Evolutionary conservation across 352 stramenopile species (phyloP).

Genomic region (Pythium brassicae): DNA sequence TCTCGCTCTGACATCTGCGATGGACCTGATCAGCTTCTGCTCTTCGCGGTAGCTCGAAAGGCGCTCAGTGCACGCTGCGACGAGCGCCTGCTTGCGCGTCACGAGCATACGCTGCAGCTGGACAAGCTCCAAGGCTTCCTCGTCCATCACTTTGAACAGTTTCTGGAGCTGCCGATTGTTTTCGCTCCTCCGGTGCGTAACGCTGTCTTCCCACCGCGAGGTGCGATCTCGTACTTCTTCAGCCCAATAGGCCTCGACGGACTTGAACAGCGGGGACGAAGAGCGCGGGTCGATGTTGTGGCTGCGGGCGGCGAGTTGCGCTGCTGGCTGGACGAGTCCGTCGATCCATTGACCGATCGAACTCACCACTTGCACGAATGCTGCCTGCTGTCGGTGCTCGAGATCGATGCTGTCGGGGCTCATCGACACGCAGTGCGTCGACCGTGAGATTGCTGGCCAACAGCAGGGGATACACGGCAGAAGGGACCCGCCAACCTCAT

Average conservation of each 20-base stretch:
- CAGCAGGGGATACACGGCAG: constrained; percentile 25
- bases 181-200: constrained; percentile 16
- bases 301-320: constrained; percentile 17
- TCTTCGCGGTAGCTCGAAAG: constrained; percentile 6
- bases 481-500: not conserved
- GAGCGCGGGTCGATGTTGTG: constrained; percentile 24
- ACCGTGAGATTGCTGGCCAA: constrained; percentile 14
- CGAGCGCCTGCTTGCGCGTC: constrained; percentile 10
- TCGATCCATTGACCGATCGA: constrained; percentile 24
- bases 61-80: not conserved
- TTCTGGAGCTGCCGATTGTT: constrained; percentile 20
- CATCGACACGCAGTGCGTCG: not conserved
- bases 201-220: constrained; percentile 20
- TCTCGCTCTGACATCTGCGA: not conserved
- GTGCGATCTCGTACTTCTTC: not conserved
- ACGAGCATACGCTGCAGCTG: constrained; percentile 10
- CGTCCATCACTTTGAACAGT: constrained; percentile 31
- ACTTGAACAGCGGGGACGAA: constrained; percentile 11
- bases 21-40: constrained; percentile 4
- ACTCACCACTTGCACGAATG: constrained; percentile 2
- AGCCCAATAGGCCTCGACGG: constrained; percentile 8
- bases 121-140: constrained; percentile 22
- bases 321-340: constrained; percentile 8
- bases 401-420: not conserved
- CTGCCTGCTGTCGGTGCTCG: not conserved